phyloP scores from a whole-genome alignment of 352 stramenopile genomes.

The Phytophthora aleatoria region DNA sequence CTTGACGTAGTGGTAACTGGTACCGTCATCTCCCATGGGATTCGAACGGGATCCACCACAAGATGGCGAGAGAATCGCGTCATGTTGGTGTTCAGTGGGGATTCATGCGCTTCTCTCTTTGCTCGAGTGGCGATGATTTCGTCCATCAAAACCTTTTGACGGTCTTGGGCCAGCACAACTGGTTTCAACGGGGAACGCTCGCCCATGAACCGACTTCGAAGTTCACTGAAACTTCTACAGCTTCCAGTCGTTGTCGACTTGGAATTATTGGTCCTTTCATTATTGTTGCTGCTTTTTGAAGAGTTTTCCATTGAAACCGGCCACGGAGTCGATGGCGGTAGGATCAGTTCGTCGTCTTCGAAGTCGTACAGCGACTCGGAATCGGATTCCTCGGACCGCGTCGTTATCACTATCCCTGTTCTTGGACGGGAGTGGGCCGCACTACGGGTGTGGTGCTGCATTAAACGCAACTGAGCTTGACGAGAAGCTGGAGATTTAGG shows the following conservation, averaged over 20 bases:
- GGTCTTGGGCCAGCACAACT: conserved; percentile 33
- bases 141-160: conserved; percentile 29
- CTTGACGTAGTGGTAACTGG: conserved; percentile 30
- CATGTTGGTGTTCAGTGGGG: conserved; percentile 21
- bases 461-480: conserved; percentile 28
- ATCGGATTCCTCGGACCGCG: conserved; percentile 56
- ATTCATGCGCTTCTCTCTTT: conserved; percentile 15
- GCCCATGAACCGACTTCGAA: conserved; percentile 34
- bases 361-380: conserved; percentile 60
- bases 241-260: conserved; percentile 6
- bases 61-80: conserved; percentile 49
- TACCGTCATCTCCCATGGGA: conserved; percentile 76
- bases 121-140: conserved; percentile 16
- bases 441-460: conserved; percentile 16
- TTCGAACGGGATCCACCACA: conserved; percentile 53
- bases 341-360: conserved; percentile 63
- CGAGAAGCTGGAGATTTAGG: conserved; percentile 17
- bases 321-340: conserved; percentile 55
- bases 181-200: conserved; percentile 36
- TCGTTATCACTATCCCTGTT: conserved; percentile 37
- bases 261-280: conserved; percentile 1
- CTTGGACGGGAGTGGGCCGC: conserved; percentile 11
- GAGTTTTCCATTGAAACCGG: conserved; percentile 22
- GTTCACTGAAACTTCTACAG: conserved; percentile 32
- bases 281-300: conserved; percentile 18